Base-by-base conservation (phyloP, 805 yeast genomes). In the Sugiyamaella smithiae region DNA sequence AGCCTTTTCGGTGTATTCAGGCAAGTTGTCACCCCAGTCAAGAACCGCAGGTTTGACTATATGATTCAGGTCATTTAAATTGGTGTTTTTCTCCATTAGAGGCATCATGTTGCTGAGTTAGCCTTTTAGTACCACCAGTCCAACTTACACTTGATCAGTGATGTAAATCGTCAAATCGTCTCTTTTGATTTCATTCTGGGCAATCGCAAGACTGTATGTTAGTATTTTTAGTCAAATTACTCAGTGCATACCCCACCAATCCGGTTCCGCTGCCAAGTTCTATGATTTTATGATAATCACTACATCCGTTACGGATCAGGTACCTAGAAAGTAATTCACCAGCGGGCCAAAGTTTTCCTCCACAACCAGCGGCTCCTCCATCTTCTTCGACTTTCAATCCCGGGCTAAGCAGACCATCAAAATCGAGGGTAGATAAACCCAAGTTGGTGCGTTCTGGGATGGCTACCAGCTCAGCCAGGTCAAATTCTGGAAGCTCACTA, bases 241-340 rank as follows among this genome's bases (percentile, higher is more conserved):
- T 28, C 17, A 31, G 4, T 12, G 56, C 63, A 14, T 60, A 59
- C 49, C 83, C 84, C 5, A 75, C 78, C 1, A 80, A 63, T 0
- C 84, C 84, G 0, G 84, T 79, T 2, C 84, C 84, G 50, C 78
- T 70, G 0, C 84, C 84, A 14, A 79, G 62, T 53, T 79, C 84
- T 9, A 79, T 57, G 3, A 77, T 66, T 29, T 67, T 67, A 12
- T 50, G 50, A 26, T 50, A 46, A 4, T 46, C 50, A 1, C 45
- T 28, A 1, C 51, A 42, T 1, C 67, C 63, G 19, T 65, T 59
- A 12, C 65, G 51, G 40, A 62, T 57, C 50, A 77, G 52, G 50
- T 77, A 79, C 33, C 74, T 65, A 11, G 81, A 70, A 16, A 79
- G 63, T 40, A 78, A 64, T 47, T 78, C 80, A 14, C 84, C 84